phyloP scores from a whole-genome alignment of 225 moss, liverwort and hornwort genomes.

The Bryum argenteum region DNA sequence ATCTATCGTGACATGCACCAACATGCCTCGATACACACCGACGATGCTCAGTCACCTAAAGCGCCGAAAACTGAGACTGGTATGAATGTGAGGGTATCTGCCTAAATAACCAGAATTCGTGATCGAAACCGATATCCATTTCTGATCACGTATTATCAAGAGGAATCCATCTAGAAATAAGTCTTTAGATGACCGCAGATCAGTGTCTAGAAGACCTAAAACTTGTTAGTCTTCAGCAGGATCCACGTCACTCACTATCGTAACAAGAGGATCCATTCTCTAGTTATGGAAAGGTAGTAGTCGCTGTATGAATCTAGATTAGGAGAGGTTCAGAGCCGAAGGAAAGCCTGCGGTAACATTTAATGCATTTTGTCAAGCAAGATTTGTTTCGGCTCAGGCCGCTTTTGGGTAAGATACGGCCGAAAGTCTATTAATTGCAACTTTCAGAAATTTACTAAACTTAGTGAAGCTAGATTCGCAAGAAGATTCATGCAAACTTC shows the following conservation, averaged over 20 bases:
- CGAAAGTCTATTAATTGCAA: not conserved
- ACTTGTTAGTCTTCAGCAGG: not conserved
- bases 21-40: not conserved
- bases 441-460: not conserved
- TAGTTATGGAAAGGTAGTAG: constrained; percentile 1
- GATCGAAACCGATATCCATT: not conserved
- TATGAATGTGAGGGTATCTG: not conserved
- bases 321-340: not conserved
- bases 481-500: constrained; percentile 12
- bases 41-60: not conserved
- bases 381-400: not conserved
- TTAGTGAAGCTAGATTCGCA: constrained; percentile 12
- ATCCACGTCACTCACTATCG: not conserved
- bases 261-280: not conserved
- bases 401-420: not conserved
- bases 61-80: not conserved
- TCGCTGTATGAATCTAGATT: not conserved
- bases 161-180: not conserved
- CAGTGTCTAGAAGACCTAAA: not conserved
- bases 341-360: not conserved
- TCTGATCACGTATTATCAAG: not conserved
- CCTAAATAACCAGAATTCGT: not conserved
- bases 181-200: not conserved
- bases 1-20: not conserved
- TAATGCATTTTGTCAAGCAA: not conserved